Evolutionary conservation across 75 land plant species (phyloP).

Genomic region (Ceratopteris richardii): DNA sequence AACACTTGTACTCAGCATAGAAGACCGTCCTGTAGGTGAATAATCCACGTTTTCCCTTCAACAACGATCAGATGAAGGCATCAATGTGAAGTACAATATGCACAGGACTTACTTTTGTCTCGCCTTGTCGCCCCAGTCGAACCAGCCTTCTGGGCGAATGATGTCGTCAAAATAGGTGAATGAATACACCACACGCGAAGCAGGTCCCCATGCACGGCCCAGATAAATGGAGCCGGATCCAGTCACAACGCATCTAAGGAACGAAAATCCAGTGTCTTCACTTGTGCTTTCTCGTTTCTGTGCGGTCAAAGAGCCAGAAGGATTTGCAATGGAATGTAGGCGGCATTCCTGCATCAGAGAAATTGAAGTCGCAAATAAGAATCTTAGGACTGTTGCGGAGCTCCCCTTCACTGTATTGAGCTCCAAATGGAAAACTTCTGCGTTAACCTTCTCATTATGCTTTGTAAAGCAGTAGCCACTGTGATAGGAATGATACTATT

Average conservation of each 20-base stretch:
- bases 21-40: conserved; percentile 27
- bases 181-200: conserved; percentile 68
- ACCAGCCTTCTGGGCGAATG: conserved; percentile 71
- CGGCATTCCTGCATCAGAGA: conserved; percentile 43
- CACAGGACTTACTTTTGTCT: too few relatives aligned
- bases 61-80: too few relatives aligned
- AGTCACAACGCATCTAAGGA: conserved; percentile 71
- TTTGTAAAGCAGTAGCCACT: too few relatives aligned
- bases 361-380: too few relatives aligned
- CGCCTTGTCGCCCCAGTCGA: conserved; percentile 77
- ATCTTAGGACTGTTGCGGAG: too few relatives aligned
- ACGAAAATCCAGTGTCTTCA: conserved; percentile 81
- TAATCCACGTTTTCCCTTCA: too few relatives aligned
- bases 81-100: too few relatives aligned
- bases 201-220: conserved; percentile 83
- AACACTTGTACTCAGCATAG: conserved; percentile 23
- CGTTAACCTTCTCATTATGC: too few relatives aligned
- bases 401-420: too few relatives aligned
- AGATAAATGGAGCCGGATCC: conserved; percentile 67
- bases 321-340: conserved; percentile 59
- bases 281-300: conserved; percentile 41
- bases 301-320: conserved; percentile 65
- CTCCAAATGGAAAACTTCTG: too few relatives aligned
- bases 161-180: conserved; percentile 74
- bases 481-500: too few relatives aligned